These are phyloP conservation scores for Paramarasmius palmivorus DNA, from an alignment of 1,284 basidiomycete genomes.

Conservation along the genomic window DNA sequence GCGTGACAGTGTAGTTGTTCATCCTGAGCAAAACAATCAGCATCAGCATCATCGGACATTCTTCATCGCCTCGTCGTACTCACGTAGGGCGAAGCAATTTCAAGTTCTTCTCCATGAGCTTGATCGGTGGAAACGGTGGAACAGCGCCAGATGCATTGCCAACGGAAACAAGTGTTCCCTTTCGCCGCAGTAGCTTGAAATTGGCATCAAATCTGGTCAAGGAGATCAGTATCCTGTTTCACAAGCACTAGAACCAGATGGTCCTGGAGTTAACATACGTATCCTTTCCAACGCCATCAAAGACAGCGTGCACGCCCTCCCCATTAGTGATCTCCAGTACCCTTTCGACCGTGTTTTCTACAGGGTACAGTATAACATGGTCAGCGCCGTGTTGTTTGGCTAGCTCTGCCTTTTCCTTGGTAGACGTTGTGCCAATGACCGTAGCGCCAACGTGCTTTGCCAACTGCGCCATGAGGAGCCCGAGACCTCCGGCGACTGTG, in stretches of 20 bases:
- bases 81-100: constrained; percentile 78
- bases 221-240: background rate
- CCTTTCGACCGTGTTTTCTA: constrained; percentile 68
- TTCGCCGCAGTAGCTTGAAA: constrained; percentile 79
- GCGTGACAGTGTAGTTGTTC: constrained; percentile 69
- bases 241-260: too few relatives aligned
- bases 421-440: constrained; percentile 95
- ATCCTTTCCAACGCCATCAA: constrained; percentile 94
- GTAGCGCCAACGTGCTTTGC: constrained; percentile 78
- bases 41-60: background rate
- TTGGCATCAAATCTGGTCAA: constrained; percentile 72
- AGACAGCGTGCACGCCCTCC: constrained; percentile 84
- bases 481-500: constrained; percentile 85
- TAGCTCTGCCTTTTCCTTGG: constrained; percentile 80
- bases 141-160: constrained; percentile 91
- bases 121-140: constrained; percentile 71
- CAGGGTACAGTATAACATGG: constrained; percentile 83
- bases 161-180: constrained; percentile 85
- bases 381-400: constrained; percentile 83
- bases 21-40: constrained; percentile 36
- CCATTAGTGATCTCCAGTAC: constrained; percentile 83
- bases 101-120: constrained; percentile 82
- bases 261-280: constrained; percentile 52
- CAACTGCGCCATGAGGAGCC: constrained; percentile 62
- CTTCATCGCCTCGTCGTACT: constrained; percentile 24